Evolutionary conservation across 345 rosid genomes (phyloP).

Genomic region (Arabidopsis suecica): DNA sequence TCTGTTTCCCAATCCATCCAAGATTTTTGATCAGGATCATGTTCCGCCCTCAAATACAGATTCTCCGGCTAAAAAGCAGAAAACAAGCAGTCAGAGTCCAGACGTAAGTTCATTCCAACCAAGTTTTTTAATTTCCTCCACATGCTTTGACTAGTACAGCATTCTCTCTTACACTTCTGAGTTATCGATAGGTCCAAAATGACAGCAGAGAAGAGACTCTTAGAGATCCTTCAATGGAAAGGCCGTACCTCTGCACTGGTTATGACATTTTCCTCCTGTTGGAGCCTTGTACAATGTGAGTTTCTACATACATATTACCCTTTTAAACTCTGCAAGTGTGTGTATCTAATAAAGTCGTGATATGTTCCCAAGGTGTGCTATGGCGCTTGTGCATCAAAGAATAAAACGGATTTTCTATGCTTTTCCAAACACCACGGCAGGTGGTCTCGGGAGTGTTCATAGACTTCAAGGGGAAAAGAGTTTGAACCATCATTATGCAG

Average conservation of each 20-base stretch:
- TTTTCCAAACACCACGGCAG: conserved; percentile 66
- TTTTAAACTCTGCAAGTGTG: background rate
- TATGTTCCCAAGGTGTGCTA: conserved; percentile 66
- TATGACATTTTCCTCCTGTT: conserved; percentile 80
- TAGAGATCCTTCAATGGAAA: conserved; percentile 35
- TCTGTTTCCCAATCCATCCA: conserved; percentile 57
- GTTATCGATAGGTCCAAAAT: conserved; percentile 48
- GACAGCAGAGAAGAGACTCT: conserved; percentile 44
- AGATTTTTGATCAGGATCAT: conserved; percentile 42
- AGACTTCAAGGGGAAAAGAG: conserved; percentile 89
- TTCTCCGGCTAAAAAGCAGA: conserved; percentile 69
- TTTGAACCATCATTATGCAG: conserved; percentile 94
- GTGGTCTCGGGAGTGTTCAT: conserved; percentile 76
- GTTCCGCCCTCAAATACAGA: conserved; percentile 36
- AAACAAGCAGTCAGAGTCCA: conserved; percentile 48
- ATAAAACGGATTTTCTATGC: conserved; percentile 78
- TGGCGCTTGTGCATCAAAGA: conserved; percentile 92
- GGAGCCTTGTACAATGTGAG: conserved; percentile 93
- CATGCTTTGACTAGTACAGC: conserved; percentile 18
- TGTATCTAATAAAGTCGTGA: background rate
- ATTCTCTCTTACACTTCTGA: conserved; percentile 31
- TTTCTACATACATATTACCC: conserved; percentile 13
- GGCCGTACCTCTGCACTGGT: conserved; percentile 90
- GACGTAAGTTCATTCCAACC: conserved; percentile 36
- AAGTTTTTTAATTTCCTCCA: background rate